A percentile compares a stretch with the other conserved stretches of the same genome.
These are phyloP conservation scores for Yamadazyma philogaea DNA, from an alignment of 805 yeast species.

Conservation along the genomic window DNA sequence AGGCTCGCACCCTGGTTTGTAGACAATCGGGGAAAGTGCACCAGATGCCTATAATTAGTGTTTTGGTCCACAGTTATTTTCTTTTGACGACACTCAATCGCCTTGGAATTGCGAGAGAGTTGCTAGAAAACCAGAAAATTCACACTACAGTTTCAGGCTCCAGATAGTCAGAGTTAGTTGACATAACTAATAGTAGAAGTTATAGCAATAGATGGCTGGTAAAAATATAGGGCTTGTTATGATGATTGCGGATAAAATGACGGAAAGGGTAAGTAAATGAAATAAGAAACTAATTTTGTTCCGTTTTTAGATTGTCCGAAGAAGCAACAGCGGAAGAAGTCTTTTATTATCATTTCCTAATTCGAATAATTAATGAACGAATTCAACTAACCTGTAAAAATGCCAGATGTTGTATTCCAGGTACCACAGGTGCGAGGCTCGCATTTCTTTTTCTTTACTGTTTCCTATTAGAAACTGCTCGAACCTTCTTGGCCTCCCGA, in stretches of 20 bases:
- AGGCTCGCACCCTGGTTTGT: background rate
- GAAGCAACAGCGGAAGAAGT: background rate
- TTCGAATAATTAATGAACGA: conserved; percentile 9
- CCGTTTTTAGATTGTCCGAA: background rate
- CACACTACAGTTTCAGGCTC: too few relatives aligned
- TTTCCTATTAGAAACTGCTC: background rate
- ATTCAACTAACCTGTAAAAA: conserved; percentile 4
- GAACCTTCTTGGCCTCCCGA: conserved; percentile 5
- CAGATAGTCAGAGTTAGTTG: background rate
- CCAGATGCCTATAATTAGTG: too few relatives aligned
- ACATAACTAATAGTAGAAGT: background rate
- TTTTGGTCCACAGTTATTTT: too few relatives aligned
- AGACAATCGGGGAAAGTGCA: too few relatives aligned
- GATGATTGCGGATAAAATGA: background rate
- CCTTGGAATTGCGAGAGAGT: too few relatives aligned
- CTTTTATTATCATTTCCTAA: conserved; percentile 4
- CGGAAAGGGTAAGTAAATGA: background rate
- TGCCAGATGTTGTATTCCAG: conserved; percentile 1
- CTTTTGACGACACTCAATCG: too few relatives aligned
- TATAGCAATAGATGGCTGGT: background rate
- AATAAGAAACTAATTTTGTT: background rate
- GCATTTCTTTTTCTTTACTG: conserved; percentile 1
- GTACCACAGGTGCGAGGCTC: background rate
- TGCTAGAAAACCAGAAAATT: too few relatives aligned
- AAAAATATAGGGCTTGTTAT: background rate